Conservation (phyloP, 169 alveolate species). For the Plasmodium berghei region DNA sequence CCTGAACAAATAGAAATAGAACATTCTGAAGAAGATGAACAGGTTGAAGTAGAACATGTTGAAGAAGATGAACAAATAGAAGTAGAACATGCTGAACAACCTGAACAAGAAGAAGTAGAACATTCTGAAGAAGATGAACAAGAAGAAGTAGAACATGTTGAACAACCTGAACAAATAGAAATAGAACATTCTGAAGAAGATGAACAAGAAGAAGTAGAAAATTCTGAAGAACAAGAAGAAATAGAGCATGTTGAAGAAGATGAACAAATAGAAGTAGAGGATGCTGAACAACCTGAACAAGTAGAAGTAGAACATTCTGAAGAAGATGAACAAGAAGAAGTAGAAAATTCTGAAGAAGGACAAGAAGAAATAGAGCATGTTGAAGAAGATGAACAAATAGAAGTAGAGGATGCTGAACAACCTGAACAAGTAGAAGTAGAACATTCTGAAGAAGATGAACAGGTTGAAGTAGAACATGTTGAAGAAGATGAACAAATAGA, state of each 20-base stretch:
- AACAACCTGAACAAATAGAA: no score
- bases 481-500: no score
- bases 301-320: background rate
- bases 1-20: background rate
- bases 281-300: background rate
- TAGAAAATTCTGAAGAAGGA: background rate
- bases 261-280: background rate
- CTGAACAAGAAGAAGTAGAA: no score
- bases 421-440: no score
- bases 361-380: background rate
- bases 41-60: no score
- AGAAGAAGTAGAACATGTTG: background rate
- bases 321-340: background rate
- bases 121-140: no score
- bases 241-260: background rate
- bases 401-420: background rate
- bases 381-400: background rate
- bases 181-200: no score
- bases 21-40: background rate
- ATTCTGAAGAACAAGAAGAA: background rate
- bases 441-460: no score
- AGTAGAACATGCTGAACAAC: no score
- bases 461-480: no score
- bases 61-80: no score
- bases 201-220: background rate